These are phyloP conservation scores for Macrophomina pseudophaseolina DNA, from an alignment of 2,329 filamentous ascomycete genomes.

Conservation along the genomic window DNA sequence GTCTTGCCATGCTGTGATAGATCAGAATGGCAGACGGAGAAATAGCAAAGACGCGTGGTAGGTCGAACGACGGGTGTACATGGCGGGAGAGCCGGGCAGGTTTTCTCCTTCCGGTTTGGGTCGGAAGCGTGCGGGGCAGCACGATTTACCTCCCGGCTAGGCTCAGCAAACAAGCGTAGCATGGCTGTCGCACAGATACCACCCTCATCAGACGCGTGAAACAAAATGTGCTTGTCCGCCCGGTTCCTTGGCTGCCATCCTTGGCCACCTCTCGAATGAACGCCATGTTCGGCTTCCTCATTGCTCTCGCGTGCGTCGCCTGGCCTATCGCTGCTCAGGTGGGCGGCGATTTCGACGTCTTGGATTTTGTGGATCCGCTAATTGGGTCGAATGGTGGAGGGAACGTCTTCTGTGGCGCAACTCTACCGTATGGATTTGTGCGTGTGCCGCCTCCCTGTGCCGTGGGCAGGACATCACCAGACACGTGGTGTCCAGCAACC, in stretches of 20 bases:
- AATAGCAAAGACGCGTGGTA: too few relatives aligned
- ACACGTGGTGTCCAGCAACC: too few relatives aligned
- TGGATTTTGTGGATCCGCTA: slow-evolving; percentile 49
- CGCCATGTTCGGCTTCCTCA: background rate
- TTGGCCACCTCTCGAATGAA: background rate
- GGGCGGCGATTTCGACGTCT: slow-evolving; percentile 32
- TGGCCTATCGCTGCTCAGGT: background rate
- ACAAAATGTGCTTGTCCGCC: background rate
- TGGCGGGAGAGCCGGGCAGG: too few relatives aligned
- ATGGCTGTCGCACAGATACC: background rate
- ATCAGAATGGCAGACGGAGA: too few relatives aligned
- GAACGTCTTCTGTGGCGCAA: slow-evolving; percentile 55
- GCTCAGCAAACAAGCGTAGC: background rate
- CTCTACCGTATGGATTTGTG: slow-evolving; percentile 50
- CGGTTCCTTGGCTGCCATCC: background rate
- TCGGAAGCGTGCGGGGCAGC: too few relatives aligned
- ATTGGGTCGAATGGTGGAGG: slow-evolving; percentile 52
- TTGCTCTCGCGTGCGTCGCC: background rate
- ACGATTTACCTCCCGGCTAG: background rate
- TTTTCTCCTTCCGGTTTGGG: too few relatives aligned
- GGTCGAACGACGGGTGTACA: too few relatives aligned
- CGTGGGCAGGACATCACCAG: too few relatives aligned
- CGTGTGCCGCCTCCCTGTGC: too few relatives aligned
- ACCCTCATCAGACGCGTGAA: background rate
- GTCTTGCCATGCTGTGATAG: too few relatives aligned